Conservation (phyloP, 805 yeast species). For the Pichia occidentalis region DNA sequence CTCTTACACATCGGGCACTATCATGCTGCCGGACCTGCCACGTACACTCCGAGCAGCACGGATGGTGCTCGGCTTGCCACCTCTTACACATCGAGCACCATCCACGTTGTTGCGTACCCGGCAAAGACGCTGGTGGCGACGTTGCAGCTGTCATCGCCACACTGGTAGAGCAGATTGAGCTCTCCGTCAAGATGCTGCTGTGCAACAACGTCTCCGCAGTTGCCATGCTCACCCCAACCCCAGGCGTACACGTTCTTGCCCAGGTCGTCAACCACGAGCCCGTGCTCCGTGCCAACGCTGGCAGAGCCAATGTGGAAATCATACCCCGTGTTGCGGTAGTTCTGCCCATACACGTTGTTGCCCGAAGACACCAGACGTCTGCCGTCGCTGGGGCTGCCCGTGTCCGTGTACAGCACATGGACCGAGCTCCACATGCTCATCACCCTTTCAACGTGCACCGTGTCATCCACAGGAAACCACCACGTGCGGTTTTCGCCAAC, state of each 20-base stretch:
- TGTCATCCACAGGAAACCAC: background rate
- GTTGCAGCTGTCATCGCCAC: slow-evolving; percentile 6
- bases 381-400: slow-evolving; percentile 6
- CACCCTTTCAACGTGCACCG: slow-evolving; percentile 20
- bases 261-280: slow-evolving; percentile 35
- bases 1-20: no score
- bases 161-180: slow-evolving; percentile 33
- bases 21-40: no score
- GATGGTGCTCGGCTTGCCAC: no score
- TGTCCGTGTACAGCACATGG: slow-evolving; percentile 41
- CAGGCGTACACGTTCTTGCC: slow-evolving; percentile 51
- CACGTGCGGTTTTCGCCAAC: background rate
- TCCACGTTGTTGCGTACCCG: slow-evolving; percentile 70
- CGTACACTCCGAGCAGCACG: no score
- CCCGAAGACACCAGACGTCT: slow-evolving; percentile 47
- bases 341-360: slow-evolving; percentile 72
- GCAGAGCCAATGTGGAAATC: background rate
- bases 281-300: slow-evolving; percentile 84
- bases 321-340: slow-evolving; percentile 19
- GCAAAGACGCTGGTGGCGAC: slow-evolving; percentile 39
- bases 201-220: slow-evolving; percentile 79
- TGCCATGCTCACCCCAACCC: slow-evolving; percentile 99
- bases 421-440: slow-evolving; percentile 76
- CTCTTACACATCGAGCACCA: slow-evolving; percentile 20
- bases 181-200: slow-evolving; percentile 18